phyloP scores from a whole-genome alignment of 345 rosid genomes.

The Angophora floribunda region DNA sequence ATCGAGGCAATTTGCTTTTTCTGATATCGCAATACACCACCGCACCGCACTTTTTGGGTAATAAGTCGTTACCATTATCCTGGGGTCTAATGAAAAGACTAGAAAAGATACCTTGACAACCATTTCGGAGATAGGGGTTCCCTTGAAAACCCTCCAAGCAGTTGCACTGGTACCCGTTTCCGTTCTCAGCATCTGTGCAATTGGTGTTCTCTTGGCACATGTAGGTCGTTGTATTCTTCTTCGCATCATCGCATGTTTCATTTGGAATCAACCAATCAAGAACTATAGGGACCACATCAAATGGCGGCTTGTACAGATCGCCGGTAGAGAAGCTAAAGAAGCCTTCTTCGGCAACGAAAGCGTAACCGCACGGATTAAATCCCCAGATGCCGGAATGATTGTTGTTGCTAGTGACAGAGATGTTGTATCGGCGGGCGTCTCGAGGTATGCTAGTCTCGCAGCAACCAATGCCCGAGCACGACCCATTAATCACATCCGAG shows the following conservation, averaged over 20 bases:
- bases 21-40: too few species aligned
- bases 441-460: not conserved
- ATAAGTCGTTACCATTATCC: too few species aligned
- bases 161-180: conserved; percentile 4
- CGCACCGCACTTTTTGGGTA: too few species aligned
- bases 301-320: not conserved
- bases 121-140: not conserved
- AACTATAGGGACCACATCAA: not conserved
- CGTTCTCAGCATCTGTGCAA: not conserved
- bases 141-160: conserved; percentile 5
- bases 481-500: not conserved
- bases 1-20: too few species aligned
- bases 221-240: not conserved
- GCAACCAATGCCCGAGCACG: not conserved
- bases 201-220: not conserved
- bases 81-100: too few species aligned
- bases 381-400: not conserved
- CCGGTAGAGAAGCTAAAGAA: not conserved
- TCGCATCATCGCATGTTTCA: not conserved
- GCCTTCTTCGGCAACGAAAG: conserved; percentile 5
- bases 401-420: not conserved
- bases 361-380: conserved; percentile 16
- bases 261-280: not conserved
- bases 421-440: not conserved
- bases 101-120: not conserved